Base-by-base conservation (phyloP, 208 protist species). In the Herpetomonas samuelpessoai region DNA sequence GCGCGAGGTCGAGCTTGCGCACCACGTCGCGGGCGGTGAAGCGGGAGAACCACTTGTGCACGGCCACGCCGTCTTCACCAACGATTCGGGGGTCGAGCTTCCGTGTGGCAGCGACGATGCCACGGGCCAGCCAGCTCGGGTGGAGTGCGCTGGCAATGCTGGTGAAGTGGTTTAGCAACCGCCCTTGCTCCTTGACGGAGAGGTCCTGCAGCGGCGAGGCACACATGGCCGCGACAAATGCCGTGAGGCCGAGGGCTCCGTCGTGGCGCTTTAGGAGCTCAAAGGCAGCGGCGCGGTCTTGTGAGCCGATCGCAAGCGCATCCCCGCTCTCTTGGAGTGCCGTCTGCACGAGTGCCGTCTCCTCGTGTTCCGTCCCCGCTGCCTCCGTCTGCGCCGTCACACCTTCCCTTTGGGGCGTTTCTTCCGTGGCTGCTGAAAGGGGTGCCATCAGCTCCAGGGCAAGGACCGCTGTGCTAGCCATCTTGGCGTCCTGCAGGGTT, bases 21-120 rank as follows among this genome's bases (percentile, higher is more conserved):
- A 77, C 68, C 19, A 88, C 78, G 60, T 90, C 82, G 21, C 57
- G 46, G 3, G 78, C 77, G 12, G 81, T 86, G 53, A 94, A 91
- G 54, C 84, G 83, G 3, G 84, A 88, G 65, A 84, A 83, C 80
- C 79, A 88, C 9, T 60, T 65, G 58, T 83, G 74, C 61, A 92
- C 70, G 21, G 84, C 88, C 25, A 94, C 56, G 21, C 73, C 58
- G 73, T 94, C 84, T 25, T 84, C 51, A 18, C 68, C 52, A 70
- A 54, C 31, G 56, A 65, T 28, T 28, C 38, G 21, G 4, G 53
- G 35, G 2, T 18, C 31, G 1, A 81, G 58, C 58, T 66, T 48
- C 21, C 28, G 49, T 52, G 79, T 31, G 21, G 71, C 68, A 21
- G 65, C 83, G 2, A 75, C 60, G 24, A 83, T 80, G 25, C 75